phyloP scores from a whole-genome alignment of 2,329 filamentous ascomycete genomes.

The Celoporthe dispersa region DNA sequence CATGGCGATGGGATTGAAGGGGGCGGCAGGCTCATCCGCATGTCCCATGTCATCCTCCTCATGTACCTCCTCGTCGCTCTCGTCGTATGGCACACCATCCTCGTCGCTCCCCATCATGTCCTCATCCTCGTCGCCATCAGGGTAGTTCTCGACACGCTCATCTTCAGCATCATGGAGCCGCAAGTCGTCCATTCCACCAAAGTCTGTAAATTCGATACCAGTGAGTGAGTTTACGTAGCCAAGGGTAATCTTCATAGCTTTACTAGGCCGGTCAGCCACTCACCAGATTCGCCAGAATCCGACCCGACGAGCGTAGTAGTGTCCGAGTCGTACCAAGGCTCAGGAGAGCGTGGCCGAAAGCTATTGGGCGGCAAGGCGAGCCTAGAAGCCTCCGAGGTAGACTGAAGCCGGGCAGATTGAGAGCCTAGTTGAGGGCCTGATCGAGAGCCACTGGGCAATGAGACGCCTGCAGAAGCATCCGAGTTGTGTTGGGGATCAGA shows the following conservation, averaged over 20 bases:
- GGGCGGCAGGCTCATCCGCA: constrained; percentile 13
- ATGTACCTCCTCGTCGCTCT: constrained; percentile 7
- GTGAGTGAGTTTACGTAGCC: background rate
- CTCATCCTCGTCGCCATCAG: constrained; percentile 31
- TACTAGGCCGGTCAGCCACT: background rate
- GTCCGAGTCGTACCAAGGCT: background rate
- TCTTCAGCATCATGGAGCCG: constrained; percentile 32
- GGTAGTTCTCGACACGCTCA: constrained; percentile 32
- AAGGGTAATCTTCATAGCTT: background rate
- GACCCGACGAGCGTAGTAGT: background rate
- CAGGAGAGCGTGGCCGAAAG: background rate
- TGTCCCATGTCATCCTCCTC: constrained; percentile 26
- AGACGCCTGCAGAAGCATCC: background rate
- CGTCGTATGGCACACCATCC: constrained; percentile 16
- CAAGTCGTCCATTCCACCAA: constrained; percentile 28
- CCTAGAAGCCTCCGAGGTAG: background rate
- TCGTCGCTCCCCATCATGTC: constrained; percentile 24
- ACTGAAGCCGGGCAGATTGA: background rate
- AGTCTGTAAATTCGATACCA: constrained; percentile 14
- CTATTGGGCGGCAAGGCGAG: background rate
- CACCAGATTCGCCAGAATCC: constrained; percentile 3
- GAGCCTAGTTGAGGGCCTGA: background rate
- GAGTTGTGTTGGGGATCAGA: background rate
- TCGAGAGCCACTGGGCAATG: background rate
- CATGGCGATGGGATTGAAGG: constrained; percentile 57